Evolutionary conservation across 2,329 filamentous ascomycete species (phyloP).

Genomic region (Scorias spongiosa): DNA sequence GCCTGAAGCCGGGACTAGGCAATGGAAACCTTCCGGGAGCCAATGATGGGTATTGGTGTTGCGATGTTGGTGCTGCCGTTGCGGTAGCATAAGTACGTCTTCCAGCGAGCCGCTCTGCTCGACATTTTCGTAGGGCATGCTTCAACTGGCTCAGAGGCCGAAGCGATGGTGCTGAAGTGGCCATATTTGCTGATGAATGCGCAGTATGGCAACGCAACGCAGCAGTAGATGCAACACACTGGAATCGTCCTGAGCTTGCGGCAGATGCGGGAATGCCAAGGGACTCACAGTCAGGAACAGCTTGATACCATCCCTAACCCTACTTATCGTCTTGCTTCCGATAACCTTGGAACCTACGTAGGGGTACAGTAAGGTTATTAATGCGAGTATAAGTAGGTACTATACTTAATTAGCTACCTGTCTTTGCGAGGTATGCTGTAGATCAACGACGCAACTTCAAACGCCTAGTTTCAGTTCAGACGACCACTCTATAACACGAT

Average conservation of each 20-base stretch:
- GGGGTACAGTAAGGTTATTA: too few species aligned
- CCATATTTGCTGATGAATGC: conserved; percentile 29
- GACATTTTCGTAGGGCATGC: conserved; percentile 43
- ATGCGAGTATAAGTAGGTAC: too few species aligned
- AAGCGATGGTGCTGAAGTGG: conserved; percentile 38
- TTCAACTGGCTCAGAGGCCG: conserved; percentile 61
- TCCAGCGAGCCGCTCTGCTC: conserved; percentile 20
- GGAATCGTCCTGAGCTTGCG: not conserved
- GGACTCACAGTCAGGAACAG: not conserved
- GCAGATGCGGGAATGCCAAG: conserved; percentile 1
- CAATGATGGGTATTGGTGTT: conserved; percentile 23
- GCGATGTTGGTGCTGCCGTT: conserved; percentile 30
- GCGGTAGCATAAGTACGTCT: conserved; percentile 21
- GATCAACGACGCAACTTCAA: too few species aligned
- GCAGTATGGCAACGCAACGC: too few species aligned
- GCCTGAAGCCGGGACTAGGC: conserved; percentile 15
- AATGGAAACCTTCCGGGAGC: conserved; percentile 7
- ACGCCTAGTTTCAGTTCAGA: too few species aligned
- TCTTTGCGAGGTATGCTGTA: too few species aligned
- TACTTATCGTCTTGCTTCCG: not conserved
- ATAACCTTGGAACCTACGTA: too few species aligned
- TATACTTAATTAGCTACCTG: too few species aligned
- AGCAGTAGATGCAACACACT: too few species aligned
- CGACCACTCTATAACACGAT: too few species aligned
- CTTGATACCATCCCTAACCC: not conserved